These are phyloP conservation scores for Emericellopsis terricola DNA, from an alignment of 495 filamentous ascomycete species.

Conservation along the genomic window DNA sequence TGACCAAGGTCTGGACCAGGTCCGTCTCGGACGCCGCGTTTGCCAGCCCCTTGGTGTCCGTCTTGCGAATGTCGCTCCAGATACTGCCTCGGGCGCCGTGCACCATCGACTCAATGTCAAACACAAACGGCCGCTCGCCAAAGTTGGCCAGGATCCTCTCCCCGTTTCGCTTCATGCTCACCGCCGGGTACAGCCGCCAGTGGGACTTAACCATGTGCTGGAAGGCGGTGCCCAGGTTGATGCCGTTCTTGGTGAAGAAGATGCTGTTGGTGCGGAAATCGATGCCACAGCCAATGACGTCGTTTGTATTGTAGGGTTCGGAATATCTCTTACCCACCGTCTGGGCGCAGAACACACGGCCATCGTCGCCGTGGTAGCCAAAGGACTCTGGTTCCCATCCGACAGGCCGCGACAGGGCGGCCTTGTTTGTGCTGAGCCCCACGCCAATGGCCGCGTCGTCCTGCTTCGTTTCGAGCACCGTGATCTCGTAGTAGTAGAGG, in stretches of 20 bases:
- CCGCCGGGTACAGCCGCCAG: conserved; percentile 59
- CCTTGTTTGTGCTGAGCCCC: conserved; percentile 64
- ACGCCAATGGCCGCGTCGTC: conserved; percentile 76
- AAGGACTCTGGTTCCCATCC: conserved; percentile 95
- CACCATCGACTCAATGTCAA: conserved; percentile 82
- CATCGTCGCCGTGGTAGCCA: conserved; percentile 97
- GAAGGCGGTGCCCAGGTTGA: conserved; percentile 35
- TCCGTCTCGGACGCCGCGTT: conserved; percentile 53
- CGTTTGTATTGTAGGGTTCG: conserved; percentile 45
- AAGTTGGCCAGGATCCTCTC: conserved; percentile 84
- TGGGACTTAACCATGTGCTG: conserved; percentile 42
- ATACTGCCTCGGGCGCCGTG: conserved; percentile 45
- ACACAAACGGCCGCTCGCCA: conserved; percentile 76
- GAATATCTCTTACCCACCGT: conserved; percentile 63
- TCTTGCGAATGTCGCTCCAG: conserved; percentile 17
- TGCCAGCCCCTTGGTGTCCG: conserved; percentile 35
- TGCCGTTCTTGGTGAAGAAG: conserved; percentile 80
- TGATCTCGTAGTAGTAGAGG: conserved; percentile 92
- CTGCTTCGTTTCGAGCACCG: conserved; percentile 44
- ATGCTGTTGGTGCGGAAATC: conserved; percentile 78
- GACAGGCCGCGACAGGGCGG: conserved; percentile 62
- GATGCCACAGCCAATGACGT: conserved; percentile 82
- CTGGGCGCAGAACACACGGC: conserved; percentile 61
- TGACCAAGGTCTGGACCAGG: conserved; percentile 57
- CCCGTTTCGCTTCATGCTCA: conserved; percentile 83